These are phyloP conservation scores for Parietichytrium sp. DNA, from an alignment of 108 stramenopile species.

Conservation along the genomic window DNA sequence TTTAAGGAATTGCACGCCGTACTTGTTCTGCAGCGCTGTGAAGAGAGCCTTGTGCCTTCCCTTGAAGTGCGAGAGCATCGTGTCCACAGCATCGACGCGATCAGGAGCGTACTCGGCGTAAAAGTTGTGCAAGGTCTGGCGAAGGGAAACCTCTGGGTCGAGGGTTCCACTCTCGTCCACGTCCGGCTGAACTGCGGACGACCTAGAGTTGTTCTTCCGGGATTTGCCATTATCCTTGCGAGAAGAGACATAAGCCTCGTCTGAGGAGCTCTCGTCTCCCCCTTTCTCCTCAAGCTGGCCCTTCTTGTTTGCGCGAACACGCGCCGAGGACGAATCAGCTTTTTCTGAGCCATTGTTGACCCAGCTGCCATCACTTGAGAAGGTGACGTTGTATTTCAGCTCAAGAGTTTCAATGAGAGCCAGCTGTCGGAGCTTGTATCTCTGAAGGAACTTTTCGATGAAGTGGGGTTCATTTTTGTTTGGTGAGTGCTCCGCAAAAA, in stretches of 20 bases:
- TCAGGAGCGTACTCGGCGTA: neutral
- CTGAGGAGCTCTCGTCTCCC: neutral
- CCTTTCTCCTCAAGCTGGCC: neutral
- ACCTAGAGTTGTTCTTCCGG: neutral
- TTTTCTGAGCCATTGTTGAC: neutral
- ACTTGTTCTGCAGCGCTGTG: slow-evolving; percentile 7
- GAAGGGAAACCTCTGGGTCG: neutral
- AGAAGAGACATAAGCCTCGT: neutral
- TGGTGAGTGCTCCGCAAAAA: too few species aligned
- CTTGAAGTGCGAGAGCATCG: slow-evolving; percentile 11
- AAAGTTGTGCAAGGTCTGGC: neutral
- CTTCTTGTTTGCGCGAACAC: neutral
- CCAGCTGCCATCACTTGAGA: neutral
- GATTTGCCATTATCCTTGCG: neutral
- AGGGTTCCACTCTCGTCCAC: slow-evolving; percentile 9
- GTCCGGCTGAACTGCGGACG: neutral
- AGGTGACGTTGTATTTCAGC: neutral
- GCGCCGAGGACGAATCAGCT: neutral
- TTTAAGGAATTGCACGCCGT: neutral
- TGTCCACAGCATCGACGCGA: neutral
- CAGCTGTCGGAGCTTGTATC: too few species aligned
- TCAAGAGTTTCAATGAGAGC: neutral
- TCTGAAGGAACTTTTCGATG: too few species aligned
- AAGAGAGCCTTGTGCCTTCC: slow-evolving; percentile 29
- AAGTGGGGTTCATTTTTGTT: too few species aligned